Evolutionary conservation across 2,329 filamentous ascomycete genomes (phyloP).

Genomic region (Exserohilum turcica): DNA sequence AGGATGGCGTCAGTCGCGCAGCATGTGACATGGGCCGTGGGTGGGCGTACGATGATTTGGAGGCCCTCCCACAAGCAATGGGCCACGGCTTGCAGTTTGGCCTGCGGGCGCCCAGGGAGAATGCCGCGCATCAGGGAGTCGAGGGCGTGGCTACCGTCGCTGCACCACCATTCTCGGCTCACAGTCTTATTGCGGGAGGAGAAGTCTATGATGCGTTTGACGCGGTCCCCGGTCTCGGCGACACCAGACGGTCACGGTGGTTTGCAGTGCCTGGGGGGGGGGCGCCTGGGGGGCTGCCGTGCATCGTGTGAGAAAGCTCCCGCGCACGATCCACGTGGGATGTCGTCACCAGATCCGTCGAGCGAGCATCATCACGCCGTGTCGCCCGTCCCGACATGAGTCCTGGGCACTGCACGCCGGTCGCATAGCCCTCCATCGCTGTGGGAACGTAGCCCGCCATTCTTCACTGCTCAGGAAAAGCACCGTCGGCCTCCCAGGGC

Average conservation of each 20-base stretch:
- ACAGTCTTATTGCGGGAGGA: neutral
- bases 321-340: slow-evolving; percentile 41
- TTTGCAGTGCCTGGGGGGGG: slow-evolving; percentile 13
- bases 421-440: neutral
- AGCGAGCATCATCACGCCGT: neutral
- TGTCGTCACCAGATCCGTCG: slow-evolving; percentile 22
- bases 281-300: slow-evolving; percentile 7
- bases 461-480: neutral
- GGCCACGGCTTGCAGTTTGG: slow-evolving; percentile 77
- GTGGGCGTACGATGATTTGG: slow-evolving; percentile 69
- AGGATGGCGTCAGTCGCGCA: slow-evolving; percentile 12
- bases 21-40: neutral
- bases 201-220: slow-evolving; percentile 1
- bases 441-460: neutral
- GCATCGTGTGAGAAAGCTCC: slow-evolving; percentile 25
- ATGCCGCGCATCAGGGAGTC: slow-evolving; percentile 69
- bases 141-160: slow-evolving; percentile 26
- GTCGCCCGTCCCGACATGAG: neutral
- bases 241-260: slow-evolving; percentile 3
- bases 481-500: neutral
- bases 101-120: slow-evolving; percentile 77
- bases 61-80: slow-evolving; percentile 74
- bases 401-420: neutral
- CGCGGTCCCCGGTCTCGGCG: neutral
- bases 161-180: slow-evolving; percentile 3